A percentile compares a stretch with the other conserved stretches of the same genome.
These are phyloP conservation scores for Ophiostoma fasciatum DNA, from an alignment of 2,329 filamentous ascomycete species.

Conservation along the genomic window DNA sequence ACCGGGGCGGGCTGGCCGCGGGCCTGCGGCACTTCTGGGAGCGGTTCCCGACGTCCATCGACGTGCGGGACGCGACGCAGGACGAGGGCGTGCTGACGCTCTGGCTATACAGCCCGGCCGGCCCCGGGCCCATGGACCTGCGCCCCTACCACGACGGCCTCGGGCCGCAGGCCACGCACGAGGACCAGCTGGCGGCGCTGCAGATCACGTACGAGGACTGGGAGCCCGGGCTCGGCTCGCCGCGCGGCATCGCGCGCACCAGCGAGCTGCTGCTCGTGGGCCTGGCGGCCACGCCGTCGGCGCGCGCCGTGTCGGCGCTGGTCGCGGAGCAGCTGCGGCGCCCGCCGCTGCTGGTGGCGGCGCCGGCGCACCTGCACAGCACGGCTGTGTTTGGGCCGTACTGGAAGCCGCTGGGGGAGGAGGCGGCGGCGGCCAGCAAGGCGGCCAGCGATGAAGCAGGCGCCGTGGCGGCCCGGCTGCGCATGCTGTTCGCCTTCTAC, in stretches of 20 bases:
- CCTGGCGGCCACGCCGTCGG: slow-evolving; percentile 35
- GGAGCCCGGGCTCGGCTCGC: slow-evolving; percentile 37
- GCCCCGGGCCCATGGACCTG: slow-evolving; percentile 39
- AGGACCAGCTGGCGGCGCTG: slow-evolving; percentile 42
- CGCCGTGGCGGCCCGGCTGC: slow-evolving; percentile 35
- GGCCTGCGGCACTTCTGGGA: slow-evolving; percentile 49
- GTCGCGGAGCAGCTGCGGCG: not conserved
- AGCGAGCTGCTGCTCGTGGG: slow-evolving; percentile 40
- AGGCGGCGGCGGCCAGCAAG: no score
- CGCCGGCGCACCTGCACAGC: slow-evolving; percentile 29
- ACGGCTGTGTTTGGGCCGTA: slow-evolving; percentile 39
- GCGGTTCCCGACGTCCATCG: slow-evolving; percentile 42
- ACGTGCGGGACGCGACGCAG: slow-evolving; percentile 34
- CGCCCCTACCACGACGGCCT: slow-evolving; percentile 43
- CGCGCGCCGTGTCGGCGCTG: not conserved
- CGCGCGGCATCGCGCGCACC: slow-evolving; percentile 42
- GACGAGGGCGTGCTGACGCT: slow-evolving; percentile 38
- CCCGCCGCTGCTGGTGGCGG: slow-evolving; percentile 20
- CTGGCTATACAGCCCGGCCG: slow-evolving; percentile 45
- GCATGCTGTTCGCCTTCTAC: slow-evolving; percentile 43
- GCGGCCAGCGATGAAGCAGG: no score
- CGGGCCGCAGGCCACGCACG: slow-evolving; percentile 38
- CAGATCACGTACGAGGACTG: slow-evolving; percentile 51
- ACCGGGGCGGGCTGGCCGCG: slow-evolving; percentile 40
- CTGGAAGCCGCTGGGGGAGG: slow-evolving; percentile 28